Percentiles rank a stretch among this genome's conserved stretches.
These are phyloP conservation scores for Xylaria sp. DNA, from an alignment of 2,329 filamentous ascomycete species.

Conservation along the genomic window DNA sequence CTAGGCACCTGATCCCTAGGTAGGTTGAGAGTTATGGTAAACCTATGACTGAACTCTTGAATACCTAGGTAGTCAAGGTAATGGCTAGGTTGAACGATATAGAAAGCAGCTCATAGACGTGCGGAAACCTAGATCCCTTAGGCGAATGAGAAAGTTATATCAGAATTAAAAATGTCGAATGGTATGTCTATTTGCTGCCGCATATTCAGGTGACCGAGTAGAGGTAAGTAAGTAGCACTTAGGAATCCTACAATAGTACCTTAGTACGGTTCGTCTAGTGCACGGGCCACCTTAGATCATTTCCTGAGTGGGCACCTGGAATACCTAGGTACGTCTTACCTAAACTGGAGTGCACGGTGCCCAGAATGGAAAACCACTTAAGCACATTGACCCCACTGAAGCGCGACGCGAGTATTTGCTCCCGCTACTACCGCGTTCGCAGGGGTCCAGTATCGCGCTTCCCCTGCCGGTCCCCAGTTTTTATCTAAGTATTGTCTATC, in stretches of 20 bases:
- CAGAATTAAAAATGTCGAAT: background rate
- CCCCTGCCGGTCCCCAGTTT: slow-evolving; percentile 14
- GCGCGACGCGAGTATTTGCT: slow-evolving; percentile 30
- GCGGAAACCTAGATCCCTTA: background rate
- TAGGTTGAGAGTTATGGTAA: background rate
- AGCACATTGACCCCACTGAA: slow-evolving; percentile 25
- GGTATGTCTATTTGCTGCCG: background rate
- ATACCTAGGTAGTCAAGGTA: background rate
- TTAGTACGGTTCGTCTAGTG: too few relatives aligned
- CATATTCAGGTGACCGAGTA: too few relatives aligned
- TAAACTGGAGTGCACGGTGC: background rate
- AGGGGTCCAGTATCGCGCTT: slow-evolving; percentile 36
- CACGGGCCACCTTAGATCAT: too few relatives aligned
- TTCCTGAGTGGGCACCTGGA: too few relatives aligned
- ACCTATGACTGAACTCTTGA: background rate
- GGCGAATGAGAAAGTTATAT: background rate
- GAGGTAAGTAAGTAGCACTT: too few relatives aligned
- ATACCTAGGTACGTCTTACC: background rate
- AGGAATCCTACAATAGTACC: too few relatives aligned
- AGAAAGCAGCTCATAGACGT: background rate
- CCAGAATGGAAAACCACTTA: slow-evolving; percentile 37
- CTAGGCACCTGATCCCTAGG: background rate
- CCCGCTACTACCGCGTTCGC: slow-evolving; percentile 30
- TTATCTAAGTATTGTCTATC: slow-evolving; percentile 13
- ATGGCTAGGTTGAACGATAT: background rate